Evolutionary conservation across 2,329 filamentous ascomycete species (phyloP), one percentile per base, ranked within the genome.

Genomic region (Monilinia vaccinii-corymbosi): DNA sequence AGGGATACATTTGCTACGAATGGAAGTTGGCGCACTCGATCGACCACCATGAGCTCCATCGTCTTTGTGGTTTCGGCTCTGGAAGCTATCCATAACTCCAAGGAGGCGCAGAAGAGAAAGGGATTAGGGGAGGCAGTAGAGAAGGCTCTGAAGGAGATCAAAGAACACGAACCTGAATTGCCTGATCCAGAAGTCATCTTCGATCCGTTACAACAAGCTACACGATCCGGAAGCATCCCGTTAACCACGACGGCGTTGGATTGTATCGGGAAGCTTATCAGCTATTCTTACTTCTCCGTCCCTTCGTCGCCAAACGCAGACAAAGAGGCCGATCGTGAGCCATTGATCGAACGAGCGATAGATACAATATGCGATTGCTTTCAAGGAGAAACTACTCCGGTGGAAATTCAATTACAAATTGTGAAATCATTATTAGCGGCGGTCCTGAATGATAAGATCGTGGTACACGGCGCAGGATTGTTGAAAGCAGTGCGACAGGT

Each of bases 331-430:
- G 69, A 71, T 55, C 77, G 78, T 45, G 79, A 88, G 4, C 92
- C 93, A 18, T 79, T 99, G 66, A 99, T 99, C 71, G 95, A 99
- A 76, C 84, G 93, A 65, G 94, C 95, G 61, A 99, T 99, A 70
- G 95, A 99, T 75, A 96, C 94, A 40, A 99, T 99, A 78, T 99
- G 94, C 79, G 93, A 97, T 72, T 99, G 94, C 74, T 99, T 99
- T 72, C 92, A 97, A 72, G 93, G 94, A 71, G 94, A 99, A 76
- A 89, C 89, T 1, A 99, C 95, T 0, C 86, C 91, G 4, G 82
- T 88, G 56, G 93, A 97, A 73, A 88, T 97, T 51, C 94, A 99
- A 74, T 83, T 97, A 68, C 94, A 99, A 75, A 99, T 99, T 68
- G 91, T 99, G 73, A 97, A 99, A 76, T 97, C 94, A 2, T 79